Evolutionary conservation across 2,329 filamentous ascomycete genomes (phyloP).

Genomic region (Graphium sp.): DNA sequence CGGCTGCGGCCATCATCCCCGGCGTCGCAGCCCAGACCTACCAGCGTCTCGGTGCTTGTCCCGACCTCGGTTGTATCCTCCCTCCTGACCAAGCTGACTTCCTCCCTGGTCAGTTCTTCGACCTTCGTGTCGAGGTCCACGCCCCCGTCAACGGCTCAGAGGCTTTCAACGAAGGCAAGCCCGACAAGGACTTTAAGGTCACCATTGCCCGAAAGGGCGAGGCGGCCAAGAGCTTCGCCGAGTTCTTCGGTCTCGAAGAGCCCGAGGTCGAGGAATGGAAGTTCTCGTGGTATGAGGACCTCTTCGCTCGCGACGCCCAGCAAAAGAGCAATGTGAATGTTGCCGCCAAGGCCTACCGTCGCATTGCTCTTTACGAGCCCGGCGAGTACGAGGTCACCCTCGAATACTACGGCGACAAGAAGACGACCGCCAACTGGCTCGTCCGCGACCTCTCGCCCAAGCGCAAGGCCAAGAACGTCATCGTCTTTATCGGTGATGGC

Average conservation of each 20-base stretch:
- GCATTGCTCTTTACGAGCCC: constrained; percentile 59
- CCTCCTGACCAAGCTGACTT: constrained; percentile 59
- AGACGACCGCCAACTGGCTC: constrained; percentile 58
- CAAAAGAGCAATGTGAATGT: constrained; percentile 63
- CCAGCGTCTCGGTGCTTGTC: constrained; percentile 42
- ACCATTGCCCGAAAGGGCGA: constrained; percentile 51
- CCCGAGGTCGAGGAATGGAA: constrained; percentile 65
- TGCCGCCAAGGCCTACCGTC: constrained; percentile 61
- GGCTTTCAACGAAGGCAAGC: constrained; percentile 48
- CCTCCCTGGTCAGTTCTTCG: constrained; percentile 68
- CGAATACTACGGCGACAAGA: constrained; percentile 55
- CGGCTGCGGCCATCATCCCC: constrained; percentile 13
- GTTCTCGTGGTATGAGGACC: constrained; percentile 73
- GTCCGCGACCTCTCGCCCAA: constrained; percentile 54
- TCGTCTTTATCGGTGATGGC: constrained; percentile 66
- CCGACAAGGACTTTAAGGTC: constrained; percentile 61
- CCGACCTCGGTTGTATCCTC: constrained; percentile 39
- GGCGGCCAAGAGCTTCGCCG: constrained; percentile 33
- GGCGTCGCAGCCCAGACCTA: constrained; percentile 37
- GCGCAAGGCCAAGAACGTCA: constrained; percentile 69
- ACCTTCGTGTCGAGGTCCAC: constrained; percentile 69
- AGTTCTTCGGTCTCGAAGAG: constrained; percentile 55
- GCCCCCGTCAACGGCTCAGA: constrained; percentile 70
- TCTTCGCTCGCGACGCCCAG: constrained; percentile 57
- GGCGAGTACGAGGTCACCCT: constrained; percentile 65